Conservation (phyloP, 768 basidiomycete genomes). For the Epithele typhae region DNA sequence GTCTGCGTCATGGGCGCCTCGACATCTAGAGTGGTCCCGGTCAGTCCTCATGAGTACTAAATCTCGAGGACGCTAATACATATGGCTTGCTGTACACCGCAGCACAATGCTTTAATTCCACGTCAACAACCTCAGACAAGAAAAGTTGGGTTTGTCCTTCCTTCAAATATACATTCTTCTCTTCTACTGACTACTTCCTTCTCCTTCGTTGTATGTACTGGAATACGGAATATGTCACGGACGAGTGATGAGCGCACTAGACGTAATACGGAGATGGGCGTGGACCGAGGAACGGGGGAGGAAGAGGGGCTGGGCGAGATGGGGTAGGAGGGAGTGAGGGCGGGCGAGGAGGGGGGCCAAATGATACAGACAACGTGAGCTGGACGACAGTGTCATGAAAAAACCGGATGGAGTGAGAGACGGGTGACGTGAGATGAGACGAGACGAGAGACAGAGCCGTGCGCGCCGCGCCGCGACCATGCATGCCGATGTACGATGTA, state of each 20-base stretch:
- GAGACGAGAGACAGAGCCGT: slow-evolving; percentile 5
- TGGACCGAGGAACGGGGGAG: background rate
- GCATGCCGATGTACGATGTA: slow-evolving; percentile 6
- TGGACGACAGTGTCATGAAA: slow-evolving; percentile 1
- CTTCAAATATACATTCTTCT: slow-evolving; percentile 17
- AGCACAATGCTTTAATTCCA: too few species aligned
- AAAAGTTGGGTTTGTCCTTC: too few species aligned
- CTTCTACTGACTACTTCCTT: slow-evolving; percentile 14
- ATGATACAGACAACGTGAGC: slow-evolving; percentile 10
- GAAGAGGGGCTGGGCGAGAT: background rate
- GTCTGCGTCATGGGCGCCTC: too few species aligned
- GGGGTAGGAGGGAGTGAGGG: background rate
- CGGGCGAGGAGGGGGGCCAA: background rate
- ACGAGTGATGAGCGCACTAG: slow-evolving; percentile 4
- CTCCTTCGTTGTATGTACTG: slow-evolving; percentile 12
- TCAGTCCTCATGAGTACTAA: too few species aligned
- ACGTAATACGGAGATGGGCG: background rate
- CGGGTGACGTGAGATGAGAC: slow-evolving; percentile 4
- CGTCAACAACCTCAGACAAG: too few species aligned
- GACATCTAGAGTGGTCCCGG: too few species aligned
- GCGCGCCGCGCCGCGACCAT: background rate
- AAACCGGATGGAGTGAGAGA: background rate
- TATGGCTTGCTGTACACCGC: too few species aligned
- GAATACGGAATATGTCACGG: slow-evolving; percentile 7
- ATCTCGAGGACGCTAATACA: too few species aligned